Conservation (phyloP, 352 stramenopile genomes). For the Ophiocytium majus region DNA sequence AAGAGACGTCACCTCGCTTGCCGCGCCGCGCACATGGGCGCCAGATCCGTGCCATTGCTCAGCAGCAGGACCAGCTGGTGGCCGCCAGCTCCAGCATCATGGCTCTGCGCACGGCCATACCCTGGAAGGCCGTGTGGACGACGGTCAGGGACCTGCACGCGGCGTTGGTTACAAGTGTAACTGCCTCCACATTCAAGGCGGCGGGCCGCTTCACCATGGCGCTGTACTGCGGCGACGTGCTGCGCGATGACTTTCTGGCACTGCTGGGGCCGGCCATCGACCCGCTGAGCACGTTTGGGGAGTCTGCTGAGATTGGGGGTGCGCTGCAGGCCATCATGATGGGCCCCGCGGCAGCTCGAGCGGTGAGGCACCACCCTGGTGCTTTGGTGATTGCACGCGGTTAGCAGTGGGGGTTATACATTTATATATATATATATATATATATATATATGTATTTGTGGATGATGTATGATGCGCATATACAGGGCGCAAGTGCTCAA, state of each 20-base stretch:
- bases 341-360: not conserved
- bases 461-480: no score
- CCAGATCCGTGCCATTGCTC: not conserved
- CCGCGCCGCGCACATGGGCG: no score
- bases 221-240: constrained; percentile 8
- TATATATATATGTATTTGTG: no score
- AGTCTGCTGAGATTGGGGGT: not conserved
- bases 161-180: not conserved
- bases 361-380: no score
- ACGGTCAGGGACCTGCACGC: not conserved
- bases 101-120: constrained; percentile 12
- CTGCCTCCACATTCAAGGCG: constrained; percentile 7
- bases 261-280: not conserved
- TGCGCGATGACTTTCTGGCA: not conserved
- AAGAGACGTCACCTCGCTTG: no score
- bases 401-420: no score
- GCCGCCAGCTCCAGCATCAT: not conserved
- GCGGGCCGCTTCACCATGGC: not conserved
- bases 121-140: not conserved
- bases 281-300: not conserved
- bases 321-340: not conserved
- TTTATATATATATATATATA: no score
- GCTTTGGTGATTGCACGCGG: no score
- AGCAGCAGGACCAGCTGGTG: not conserved
- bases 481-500: no score